Base-by-base conservation (phyloP, 192 early-diverging fungal species). In the Fimicolochytrium jonesii region DNA sequence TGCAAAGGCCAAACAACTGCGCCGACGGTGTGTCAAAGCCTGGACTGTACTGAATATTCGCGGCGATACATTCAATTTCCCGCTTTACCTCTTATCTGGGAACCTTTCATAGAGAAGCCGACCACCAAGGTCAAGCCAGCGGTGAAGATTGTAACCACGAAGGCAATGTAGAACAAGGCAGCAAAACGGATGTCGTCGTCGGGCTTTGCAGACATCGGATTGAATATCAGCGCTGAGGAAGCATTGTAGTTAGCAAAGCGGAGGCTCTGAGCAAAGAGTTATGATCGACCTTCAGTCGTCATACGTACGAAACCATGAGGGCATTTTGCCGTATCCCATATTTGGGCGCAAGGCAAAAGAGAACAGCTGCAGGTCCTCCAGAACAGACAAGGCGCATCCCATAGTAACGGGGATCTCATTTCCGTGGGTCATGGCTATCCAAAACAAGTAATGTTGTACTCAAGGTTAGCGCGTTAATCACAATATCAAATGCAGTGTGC, bases 1-100 rank as follows among this genome's bases (percentile, higher is more conserved):
- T 66, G 64, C 0, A 66, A 32, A 5, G 64, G 64, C 64, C 64
- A 66, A 18, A 66, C 42, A n/a, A 55, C 64, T 66, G 28, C 26
- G 32, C 52, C 52, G 32, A 30, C 18, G 15, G 13, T 11, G 31
- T 15, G n/a, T 55, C 53, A 55, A 33, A 28, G 41, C 56, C 44
- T 58, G 34, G 11, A 58, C 11, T 13, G 44, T 23, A 1, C 56
- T 13, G 9, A 58, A 43, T 13, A 42, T 15, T 11, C 44, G 56
- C 0, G 44, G 39, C 22, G 56, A 58, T 36, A 26, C 20, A 34
- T 58, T 13, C 22, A 45, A 15, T 42, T 13, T 25, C 44, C 56
- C n/a, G n/a, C 44, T 45, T 39, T 23, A 66, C 64, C 42, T 47
- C 57, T 56, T 55, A 66, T 56, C 30, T 66, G 33, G 5, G 52